Evolutionary conservation across 2,329 filamentous ascomycete genomes (phyloP), one percentile per base, ranked within the genome.

Genomic region (Atkinsonella hypoxylon): DNA sequence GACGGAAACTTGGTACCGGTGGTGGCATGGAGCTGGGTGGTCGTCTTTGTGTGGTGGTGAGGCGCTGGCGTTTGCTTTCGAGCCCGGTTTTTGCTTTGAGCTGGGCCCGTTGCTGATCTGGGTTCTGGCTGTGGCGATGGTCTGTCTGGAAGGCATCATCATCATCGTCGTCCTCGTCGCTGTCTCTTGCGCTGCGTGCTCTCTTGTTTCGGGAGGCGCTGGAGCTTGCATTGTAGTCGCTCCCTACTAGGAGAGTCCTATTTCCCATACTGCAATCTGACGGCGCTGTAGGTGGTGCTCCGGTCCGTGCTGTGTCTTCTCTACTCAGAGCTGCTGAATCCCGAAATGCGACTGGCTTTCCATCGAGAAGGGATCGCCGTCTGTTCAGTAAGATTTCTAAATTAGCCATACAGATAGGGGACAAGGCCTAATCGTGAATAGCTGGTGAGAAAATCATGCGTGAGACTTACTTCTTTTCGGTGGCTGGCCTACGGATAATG

Each of bases 141-240:
- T 66, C 63, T 4, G 55, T 60, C 47, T 67, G 58, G 50, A 67
- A 67, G 1, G 26, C 11, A 34, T 60, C 58, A 7, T 58, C 60
- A 2, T 57, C 56, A 0, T 64, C 61, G 2, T 53, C 40, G n/a
- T n/a, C n/a, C 17, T 48, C 31, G 47, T 44, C 36, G 5, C 12
- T 10, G 26, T 42, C 47, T 3, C n/a, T 15, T n/a, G 30, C 13
- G 10, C 2, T 15, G 3, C 18, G 40, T 43, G 17, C 30, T 36
- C 40, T 43, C 31, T 44, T 48, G 31, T 1, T 30, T 18, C n/a
- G 26, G 3, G 30, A 17, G 15, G 1, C 18, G 15, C 6, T 4
- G 4, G 40, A 13, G 12, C 39, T 22, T 20, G 13, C 17, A 38
- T 17, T 17, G 2, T 1, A 8, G 5, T 30, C 18, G 15, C 18